Evolutionary conservation across 345 rosid genomes (phyloP), one percentile per base, ranked within the genome.

Genomic region (Rhodomyrtus tomentosa): DNA sequence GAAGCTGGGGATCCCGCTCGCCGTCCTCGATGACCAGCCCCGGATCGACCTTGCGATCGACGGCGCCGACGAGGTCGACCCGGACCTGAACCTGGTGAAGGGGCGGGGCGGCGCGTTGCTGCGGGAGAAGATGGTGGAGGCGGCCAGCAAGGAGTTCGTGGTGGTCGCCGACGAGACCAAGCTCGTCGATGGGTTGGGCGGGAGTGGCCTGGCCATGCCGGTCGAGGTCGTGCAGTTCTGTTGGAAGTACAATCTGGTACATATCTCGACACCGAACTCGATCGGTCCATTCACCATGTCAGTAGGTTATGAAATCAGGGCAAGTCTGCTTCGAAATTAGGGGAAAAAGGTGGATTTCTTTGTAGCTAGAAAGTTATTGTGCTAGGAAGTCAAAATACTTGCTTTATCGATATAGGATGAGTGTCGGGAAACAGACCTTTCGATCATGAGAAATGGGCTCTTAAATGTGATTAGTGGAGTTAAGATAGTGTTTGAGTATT

Each of bases 51-150:
- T 97, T 24, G 99, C 99, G 25, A 96, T 97, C 48, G 99, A 97
- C 85, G 99, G 99, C 36, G 99, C 98, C 12, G 99, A 97, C 83
- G 99, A 97, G 89, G 99, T 97, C 38, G 99, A 97, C 89, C 98
- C 99, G 5, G 88, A 92, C 32, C 92, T 96, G 40, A 94, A 96
- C 84, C 86, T 96, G 5, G 99, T 95, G 15, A 96, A 95, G 86
- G 99, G 99, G 20, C 92, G 99, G 4, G 99, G 99, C 11, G 99
- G 99, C 12, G 99, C 99, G 12, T 86, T 96, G 1, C 86, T 96
- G 50, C 86, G 99, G 51, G 98, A 96, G 91, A 96, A 95, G 83
- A 96, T 95, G 98, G 98, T 95, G 86, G 99, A 96, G 84, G 94
- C 98, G 1, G 98, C 96, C 2, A 91, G 95, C 4, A 94, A 96